These are phyloP conservation scores for Stereocaulon alpinum DNA, from an alignment of 495 filamentous ascomycete genomes.

Conservation along the genomic window DNA sequence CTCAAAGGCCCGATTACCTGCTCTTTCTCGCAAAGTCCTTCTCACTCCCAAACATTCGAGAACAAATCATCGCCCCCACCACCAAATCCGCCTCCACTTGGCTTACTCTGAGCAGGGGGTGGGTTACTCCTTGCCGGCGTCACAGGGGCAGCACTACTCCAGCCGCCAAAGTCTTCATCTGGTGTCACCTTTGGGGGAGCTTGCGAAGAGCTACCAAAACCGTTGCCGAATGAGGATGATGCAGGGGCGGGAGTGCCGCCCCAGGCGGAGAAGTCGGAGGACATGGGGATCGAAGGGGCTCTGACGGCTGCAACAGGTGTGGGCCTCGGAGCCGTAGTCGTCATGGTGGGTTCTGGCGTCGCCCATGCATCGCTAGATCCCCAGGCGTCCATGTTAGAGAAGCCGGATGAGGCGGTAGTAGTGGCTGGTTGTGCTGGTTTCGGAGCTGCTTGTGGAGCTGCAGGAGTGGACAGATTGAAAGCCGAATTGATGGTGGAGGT, in stretches of 20 bases:
- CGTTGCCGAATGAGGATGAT: conserved; percentile 25
- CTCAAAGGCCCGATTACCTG: background rate
- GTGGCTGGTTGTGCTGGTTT: conserved; percentile 34
- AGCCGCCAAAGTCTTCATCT: conserved; percentile 92
- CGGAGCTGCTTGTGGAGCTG: conserved; percentile 34
- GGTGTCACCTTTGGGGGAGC: conserved; percentile 54
- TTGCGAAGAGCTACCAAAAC: conserved; percentile 31
- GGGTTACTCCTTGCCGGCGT: conserved; percentile 34
- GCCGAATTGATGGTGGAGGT: conserved; percentile 46
- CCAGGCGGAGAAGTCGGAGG: conserved; percentile 31
- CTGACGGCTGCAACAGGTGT: conserved; percentile 17
- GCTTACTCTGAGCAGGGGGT: conserved; percentile 31
- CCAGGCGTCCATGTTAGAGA: conserved; percentile 39
- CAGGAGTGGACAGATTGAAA: conserved; percentile 63
- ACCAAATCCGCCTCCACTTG: conserved; percentile 52
- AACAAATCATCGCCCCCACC: conserved; percentile 74
- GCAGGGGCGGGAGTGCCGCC: conserved; percentile 39
- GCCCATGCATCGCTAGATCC: conserved; percentile 40
- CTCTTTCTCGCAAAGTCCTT: background rate
- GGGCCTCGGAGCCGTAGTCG: conserved; percentile 20
- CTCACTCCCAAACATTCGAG: conserved; percentile 83
- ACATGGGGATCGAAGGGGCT: conserved; percentile 18
- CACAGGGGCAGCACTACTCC: conserved; percentile 60
- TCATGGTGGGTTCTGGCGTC: conserved; percentile 36
- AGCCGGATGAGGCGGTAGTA: conserved; percentile 28